phyloP scores from a whole-genome alignment of 257 asterid species.

The Hygrophila difformis region DNA sequence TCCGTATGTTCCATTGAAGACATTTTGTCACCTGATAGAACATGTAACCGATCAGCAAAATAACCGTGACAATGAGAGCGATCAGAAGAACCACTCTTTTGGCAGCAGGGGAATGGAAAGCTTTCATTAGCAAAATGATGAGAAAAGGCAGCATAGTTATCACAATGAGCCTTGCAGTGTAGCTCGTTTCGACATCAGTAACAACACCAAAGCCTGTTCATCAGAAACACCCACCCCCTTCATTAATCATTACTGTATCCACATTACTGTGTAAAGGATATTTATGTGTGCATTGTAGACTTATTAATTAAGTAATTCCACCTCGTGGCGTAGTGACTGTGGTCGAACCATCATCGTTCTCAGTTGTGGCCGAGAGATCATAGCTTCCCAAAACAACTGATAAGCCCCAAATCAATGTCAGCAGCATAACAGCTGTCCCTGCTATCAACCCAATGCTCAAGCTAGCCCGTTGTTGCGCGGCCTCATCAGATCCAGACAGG shows the following conservation, averaged over 20 bases:
- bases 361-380: slow-evolving; percentile 26
- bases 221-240: too few species aligned
- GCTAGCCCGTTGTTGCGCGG: slow-evolving; percentile 46
- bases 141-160: slow-evolving; percentile 37
- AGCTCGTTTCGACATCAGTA: slow-evolving; percentile 50
- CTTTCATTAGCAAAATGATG: slow-evolving; percentile 25
- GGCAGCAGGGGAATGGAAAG: slow-evolving; percentile 18
- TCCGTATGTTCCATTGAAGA: neutral
- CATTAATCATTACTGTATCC: too few species aligned
- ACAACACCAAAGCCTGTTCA: slow-evolving; percentile 35
- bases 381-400: slow-evolving; percentile 47
- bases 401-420: slow-evolving; percentile 54
- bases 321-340: too few species aligned
- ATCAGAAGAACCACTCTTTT: slow-evolving; percentile 25
- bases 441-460: slow-evolving; percentile 61
- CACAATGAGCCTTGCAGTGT: slow-evolving; percentile 48
- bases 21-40: slow-evolving; percentile 31
- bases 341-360: too few species aligned
- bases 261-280: too few species aligned
- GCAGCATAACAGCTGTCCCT: slow-evolving; percentile 52
- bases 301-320: too few species aligned
- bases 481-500: slow-evolving; percentile 33
- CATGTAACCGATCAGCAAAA: slow-evolving; percentile 29
- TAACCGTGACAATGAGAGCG: slow-evolving; percentile 29
- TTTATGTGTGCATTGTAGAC: too few species aligned